These are phyloP conservation scores for Clarkia xantiana DNA, from an alignment of 345 rosid genomes.

Conservation along the genomic window DNA sequence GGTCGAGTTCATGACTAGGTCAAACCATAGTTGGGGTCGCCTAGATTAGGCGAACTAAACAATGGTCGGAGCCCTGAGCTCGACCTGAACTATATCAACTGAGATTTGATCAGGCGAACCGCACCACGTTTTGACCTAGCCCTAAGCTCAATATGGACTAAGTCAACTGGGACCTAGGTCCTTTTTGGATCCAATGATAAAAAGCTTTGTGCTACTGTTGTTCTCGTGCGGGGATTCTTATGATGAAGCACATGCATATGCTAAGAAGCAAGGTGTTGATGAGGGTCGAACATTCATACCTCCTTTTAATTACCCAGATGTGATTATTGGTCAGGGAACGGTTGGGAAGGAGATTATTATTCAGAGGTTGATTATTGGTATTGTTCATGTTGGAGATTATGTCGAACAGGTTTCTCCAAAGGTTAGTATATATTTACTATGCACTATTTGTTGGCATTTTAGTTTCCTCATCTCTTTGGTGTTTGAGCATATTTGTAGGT, in stretches of 20 bases:
- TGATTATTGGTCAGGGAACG: constrained; percentile 92
- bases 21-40: too few species aligned
- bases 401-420: constrained; percentile 74
- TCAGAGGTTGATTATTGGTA: constrained; percentile 65
- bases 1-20: too few species aligned
- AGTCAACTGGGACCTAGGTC: too few species aligned
- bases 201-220: constrained; percentile 69
- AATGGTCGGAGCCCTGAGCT: too few species aligned
- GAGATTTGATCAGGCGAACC: too few species aligned
- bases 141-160: too few species aligned
- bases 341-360: constrained; percentile 91
- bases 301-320: constrained; percentile 94
- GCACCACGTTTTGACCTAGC: too few species aligned
- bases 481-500: constrained; percentile 30
- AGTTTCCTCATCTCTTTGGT: not conserved
- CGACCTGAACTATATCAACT: too few species aligned
- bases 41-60: too few species aligned
- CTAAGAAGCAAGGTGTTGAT: constrained; percentile 53
- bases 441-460: not conserved
- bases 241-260: constrained; percentile 79
- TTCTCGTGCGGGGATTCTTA: constrained; percentile 83
- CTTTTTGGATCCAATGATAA: too few species aligned
- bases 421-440: constrained; percentile 45
- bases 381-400: constrained; percentile 92
- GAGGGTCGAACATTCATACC: constrained; percentile 72